Conservation (phyloP, 352 stramenopile genomes). For the Phytophthora hybrid region DNA sequence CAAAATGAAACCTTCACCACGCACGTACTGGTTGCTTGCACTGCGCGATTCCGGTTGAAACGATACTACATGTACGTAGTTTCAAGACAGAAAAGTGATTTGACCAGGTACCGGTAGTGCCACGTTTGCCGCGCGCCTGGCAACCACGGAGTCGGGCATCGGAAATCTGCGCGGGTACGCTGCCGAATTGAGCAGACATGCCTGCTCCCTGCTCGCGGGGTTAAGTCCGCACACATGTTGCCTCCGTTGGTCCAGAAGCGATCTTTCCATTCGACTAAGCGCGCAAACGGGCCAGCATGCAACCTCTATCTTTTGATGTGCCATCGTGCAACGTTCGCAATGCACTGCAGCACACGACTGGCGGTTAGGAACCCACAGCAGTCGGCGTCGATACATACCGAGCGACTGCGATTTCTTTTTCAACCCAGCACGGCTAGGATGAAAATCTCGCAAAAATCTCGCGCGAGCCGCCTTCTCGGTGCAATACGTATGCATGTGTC, state of each 20-base stretch:
- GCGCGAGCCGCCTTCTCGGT: background rate
- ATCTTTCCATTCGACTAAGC: slow-evolving; percentile 30
- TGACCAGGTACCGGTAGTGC: background rate
- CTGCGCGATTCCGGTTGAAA: background rate
- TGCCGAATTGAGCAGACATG: background rate
- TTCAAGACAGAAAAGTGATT: background rate
- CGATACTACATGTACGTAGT: background rate
- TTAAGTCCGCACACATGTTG: background rate
- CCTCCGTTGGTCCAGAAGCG: background rate
- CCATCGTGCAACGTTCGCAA: slow-evolving; percentile 1
- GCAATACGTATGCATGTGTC: background rate
- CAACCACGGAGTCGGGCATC: background rate
- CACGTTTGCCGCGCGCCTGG: background rate
- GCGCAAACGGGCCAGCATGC: slow-evolving; percentile 10
- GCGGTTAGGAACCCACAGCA: background rate
- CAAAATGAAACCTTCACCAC: background rate
- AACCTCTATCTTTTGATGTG: slow-evolving; percentile 11
- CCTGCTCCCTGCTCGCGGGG: background rate
- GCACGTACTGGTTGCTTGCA: background rate
- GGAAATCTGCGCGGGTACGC: background rate
- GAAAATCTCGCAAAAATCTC: background rate
- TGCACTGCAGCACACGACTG: background rate
- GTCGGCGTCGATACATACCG: background rate
- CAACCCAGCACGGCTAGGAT: background rate
- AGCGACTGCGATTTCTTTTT: background rate